Base-by-base conservation (phyloP, 23 red algal species). In the Gracilaria gracilis region DNA sequence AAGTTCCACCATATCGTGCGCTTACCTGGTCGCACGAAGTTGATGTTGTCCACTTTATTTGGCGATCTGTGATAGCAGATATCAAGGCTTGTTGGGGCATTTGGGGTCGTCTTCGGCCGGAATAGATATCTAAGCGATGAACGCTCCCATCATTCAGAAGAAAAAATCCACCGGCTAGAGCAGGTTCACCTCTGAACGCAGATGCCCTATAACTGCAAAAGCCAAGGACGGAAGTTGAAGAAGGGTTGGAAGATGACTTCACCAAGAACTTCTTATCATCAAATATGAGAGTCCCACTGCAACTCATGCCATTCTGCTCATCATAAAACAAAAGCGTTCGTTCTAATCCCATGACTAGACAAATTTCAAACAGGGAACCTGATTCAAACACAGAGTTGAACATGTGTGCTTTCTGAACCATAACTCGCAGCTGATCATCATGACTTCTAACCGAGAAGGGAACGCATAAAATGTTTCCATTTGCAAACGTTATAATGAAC, bases 61-160 rank as follows among this genome's bases (percentile, higher is more conserved):
- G 86, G 17, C 86, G 86, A 13, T 75, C 86, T 25, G 53, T 54
- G 20, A 66, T 28, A 23, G 49, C 33, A 19, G 75, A 89, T 27
- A 89, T 24, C 29, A 89, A 4, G 20, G 86, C 34, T 59, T 79
- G 75, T 21, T 79, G 64, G 5, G 69, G n/a, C 9, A 80, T 64
- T 39, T 89, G 86, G 28, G 31, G 72, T 24, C 75, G 86, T 21
- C n/a, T 25, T 75, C 62, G 53, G 15, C 20, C 78, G 4, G 42
- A 44, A 39, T 40, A 13, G 47, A 93, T 33, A 80, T 85, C 79
- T 9, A 93, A 2, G 0, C 81, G 61, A 35, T 93, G 81, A 55
- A 93, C 51, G 72, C 80, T 85, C 46, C 90, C 90, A 48, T 93
- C 90, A 57, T 93, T 66, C 35, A 93, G 40, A 46, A 84, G 79